Conservation (phyloP, 2,329 filamentous ascomycete genomes). For the Talaromyces funiculosus region DNA sequence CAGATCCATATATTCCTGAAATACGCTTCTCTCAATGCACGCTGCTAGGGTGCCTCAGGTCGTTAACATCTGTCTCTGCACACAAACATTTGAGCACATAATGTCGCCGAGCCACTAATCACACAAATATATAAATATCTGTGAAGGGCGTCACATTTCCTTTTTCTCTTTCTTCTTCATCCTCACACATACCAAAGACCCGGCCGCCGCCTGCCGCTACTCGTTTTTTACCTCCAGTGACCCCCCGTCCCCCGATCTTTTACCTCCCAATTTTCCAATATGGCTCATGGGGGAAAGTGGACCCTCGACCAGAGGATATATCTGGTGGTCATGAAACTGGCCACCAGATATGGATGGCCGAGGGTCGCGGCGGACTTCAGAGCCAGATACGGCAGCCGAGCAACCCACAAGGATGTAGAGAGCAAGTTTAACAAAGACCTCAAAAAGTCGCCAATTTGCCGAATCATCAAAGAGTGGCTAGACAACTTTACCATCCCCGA, state of each 20-base stretch:
- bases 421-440: conserved; percentile 10
- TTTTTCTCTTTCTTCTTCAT: not conserved
- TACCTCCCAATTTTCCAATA: not conserved
- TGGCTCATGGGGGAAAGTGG: conserved; percentile 9
- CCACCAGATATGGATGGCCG: conserved; percentile 1
- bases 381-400: not conserved
- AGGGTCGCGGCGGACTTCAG: not conserved
- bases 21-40: not conserved
- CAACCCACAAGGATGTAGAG: conserved; percentile 8
- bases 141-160: not conserved
- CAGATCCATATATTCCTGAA: not conserved
- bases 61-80: not conserved
- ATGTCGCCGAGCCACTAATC: not conserved
- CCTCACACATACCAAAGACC: not conserved
- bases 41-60: not conserved
- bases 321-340: conserved; percentile 4
- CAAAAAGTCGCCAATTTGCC: not conserved
- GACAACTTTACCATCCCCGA: not conserved
- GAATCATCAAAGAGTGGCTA: not conserved
- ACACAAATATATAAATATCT: not conserved
- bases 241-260: not conserved
- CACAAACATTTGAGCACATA: not conserved
- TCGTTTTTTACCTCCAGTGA: too few relatives aligned
- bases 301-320: not conserved
- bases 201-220: not conserved